Percentiles rank a stretch among this genome's conserved stretches.
These are phyloP conservation scores for Asterophora lycoperdoides DNA, from an alignment of 768 basidiomycete genomes.

Conservation along the genomic window DNA sequence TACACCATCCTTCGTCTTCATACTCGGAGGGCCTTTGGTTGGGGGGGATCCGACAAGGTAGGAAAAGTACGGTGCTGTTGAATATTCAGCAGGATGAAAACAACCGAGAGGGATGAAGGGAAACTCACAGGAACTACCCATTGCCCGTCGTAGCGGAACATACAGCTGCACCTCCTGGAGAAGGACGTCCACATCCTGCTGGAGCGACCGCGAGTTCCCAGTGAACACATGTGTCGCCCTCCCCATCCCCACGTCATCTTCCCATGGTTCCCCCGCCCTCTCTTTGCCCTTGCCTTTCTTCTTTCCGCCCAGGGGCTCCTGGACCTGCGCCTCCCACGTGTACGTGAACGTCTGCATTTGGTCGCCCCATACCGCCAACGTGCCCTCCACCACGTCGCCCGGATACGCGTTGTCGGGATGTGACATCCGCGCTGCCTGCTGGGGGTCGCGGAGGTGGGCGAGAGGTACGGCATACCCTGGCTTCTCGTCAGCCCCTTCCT, in stretches of 20 bases:
- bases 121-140: conserved; percentile 25
- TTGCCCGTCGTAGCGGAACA: conserved; percentile 26
- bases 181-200: conserved; percentile 33
- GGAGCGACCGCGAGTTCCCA: conserved; percentile 38
- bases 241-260: conserved; percentile 4
- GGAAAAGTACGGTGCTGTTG: conserved; percentile 10
- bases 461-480: conserved; percentile 26
- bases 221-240: conserved; percentile 44
- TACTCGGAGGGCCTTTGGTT: too few species aligned
- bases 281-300: conserved; percentile 9
- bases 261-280: conserved; percentile 14
- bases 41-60: not conserved
- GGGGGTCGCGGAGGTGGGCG: conserved; percentile 30
- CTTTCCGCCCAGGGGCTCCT: not conserved
- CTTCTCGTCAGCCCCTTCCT: not conserved
- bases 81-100: not conserved
- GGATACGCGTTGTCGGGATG: conserved; percentile 31
- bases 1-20: not conserved
- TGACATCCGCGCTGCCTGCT: conserved; percentile 27
- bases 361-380: conserved; percentile 22
- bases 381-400: conserved; percentile 9
- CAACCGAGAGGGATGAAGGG: not conserved
- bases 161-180: conserved; percentile 36
- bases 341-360: conserved; percentile 34
- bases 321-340: conserved; percentile 12